Evolutionary conservation across 208 protist species (phyloP).

Genomic region (Porcisia deanei): DNA sequence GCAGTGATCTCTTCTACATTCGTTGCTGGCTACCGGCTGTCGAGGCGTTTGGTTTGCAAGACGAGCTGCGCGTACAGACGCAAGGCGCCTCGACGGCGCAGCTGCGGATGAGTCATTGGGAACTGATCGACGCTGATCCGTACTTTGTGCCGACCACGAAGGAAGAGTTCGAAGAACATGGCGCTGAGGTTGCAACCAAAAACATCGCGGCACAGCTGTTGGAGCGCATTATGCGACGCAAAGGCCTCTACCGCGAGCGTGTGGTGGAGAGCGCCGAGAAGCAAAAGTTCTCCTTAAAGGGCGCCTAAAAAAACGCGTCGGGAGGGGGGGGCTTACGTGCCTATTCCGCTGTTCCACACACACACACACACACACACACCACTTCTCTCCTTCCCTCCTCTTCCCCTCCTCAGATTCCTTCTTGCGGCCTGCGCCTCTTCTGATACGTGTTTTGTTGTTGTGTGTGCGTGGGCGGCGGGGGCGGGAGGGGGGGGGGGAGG

Average conservation of each 20-base stretch:
- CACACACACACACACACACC: too few relatives aligned
- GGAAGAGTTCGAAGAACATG: conserved; percentile 97
- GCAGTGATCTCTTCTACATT: conserved; percentile 96
- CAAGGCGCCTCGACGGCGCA: conserved; percentile 96
- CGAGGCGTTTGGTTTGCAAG: conserved; percentile 97
- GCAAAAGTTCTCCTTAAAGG: conserved; percentile 91
- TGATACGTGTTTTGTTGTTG: too few relatives aligned
- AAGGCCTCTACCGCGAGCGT: conserved; percentile 81
- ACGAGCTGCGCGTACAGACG: conserved; percentile 94
- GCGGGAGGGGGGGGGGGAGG: not conserved
- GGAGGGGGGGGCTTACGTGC: not conserved
- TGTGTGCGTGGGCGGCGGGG: too few relatives aligned
- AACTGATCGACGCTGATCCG: conserved; percentile 94
- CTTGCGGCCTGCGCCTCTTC: too few relatives aligned
- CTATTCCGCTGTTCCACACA: not conserved
- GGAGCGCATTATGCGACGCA: conserved; percentile 85
- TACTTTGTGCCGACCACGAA: conserved; percentile 96
- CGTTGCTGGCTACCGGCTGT: conserved; percentile 95
- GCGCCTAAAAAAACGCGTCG: conserved; percentile 34
- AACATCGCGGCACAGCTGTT: conserved; percentile 88
- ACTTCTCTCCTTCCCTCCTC: not conserved
- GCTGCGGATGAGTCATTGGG: conserved; percentile 95
- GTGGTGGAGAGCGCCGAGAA: conserved; percentile 89
- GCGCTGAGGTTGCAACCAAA: conserved; percentile 85
- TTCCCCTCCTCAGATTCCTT: not conserved